Evolutionary conservation across 2,329 filamentous ascomycete genomes (phyloP).

Genomic region (Fonsecaea pugnacius): DNA sequence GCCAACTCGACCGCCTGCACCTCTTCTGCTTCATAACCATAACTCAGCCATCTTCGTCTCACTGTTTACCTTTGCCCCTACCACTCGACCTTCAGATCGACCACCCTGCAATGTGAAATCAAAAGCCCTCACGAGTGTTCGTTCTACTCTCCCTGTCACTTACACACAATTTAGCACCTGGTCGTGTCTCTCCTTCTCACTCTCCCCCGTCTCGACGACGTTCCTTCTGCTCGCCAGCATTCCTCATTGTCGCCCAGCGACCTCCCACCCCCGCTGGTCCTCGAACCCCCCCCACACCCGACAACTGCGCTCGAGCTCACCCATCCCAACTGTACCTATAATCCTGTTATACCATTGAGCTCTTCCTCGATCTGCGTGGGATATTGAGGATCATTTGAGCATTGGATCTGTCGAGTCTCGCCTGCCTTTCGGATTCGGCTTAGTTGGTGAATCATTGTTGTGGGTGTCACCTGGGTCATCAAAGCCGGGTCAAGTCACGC

Average conservation of each 20-base stretch:
- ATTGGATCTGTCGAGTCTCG: constrained; percentile 15
- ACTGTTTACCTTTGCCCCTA: constrained; percentile 26
- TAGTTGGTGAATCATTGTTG: constrained; percentile 26
- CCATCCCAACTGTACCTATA: constrained; percentile 28
- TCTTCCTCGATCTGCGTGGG: constrained; percentile 20
- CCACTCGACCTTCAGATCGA: constrained; percentile 21
- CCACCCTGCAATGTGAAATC: constrained; percentile 33
- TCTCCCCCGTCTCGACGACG: constrained; percentile 31
- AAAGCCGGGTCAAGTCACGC: constrained; percentile 14
- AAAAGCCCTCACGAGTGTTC: constrained; percentile 28
- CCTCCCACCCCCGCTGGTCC: constrained; percentile 24
- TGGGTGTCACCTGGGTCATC: constrained; percentile 20
- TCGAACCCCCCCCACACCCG: constrained; percentile 20
- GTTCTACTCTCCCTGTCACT: constrained; percentile 25
- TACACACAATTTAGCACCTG: constrained; percentile 24
- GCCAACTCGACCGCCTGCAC: constrained; percentile 21
- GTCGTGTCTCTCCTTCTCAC: constrained; percentile 33
- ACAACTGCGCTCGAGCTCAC: constrained; percentile 19
- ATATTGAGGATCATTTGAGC: constrained; percentile 10
- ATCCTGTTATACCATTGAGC: constrained; percentile 28
- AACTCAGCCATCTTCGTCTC: constrained; percentile 23
- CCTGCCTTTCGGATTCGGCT: constrained; percentile 11
- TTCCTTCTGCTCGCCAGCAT: constrained; percentile 27
- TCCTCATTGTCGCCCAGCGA: constrained; percentile 32
- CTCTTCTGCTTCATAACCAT: constrained; percentile 22